A percentile compares a stretch with the other conserved stretches of the same genome.
Conservation (phyloP, 208 protist genomes). For the Plasmodiophora brassicae region DNA sequence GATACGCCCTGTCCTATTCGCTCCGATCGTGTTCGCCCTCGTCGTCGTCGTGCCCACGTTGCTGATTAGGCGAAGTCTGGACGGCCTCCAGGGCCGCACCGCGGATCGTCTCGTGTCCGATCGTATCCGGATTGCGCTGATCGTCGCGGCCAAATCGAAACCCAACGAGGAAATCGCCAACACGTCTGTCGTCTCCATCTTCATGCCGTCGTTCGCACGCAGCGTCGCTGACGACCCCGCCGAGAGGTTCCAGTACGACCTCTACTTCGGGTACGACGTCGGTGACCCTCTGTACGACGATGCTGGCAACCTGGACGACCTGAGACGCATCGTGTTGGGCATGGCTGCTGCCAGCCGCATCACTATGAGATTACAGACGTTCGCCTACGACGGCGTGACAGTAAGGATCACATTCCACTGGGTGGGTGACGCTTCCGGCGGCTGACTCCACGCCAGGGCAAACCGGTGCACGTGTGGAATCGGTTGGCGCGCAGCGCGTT, state of each 20-base stretch:
- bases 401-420: background rate
- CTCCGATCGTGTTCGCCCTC: no score
- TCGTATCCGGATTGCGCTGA: background rate
- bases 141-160: background rate
- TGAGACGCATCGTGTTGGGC: background rate
- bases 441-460: background rate
- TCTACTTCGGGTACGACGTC: constrained; percentile 2
- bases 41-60: no score
- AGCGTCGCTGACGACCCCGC: background rate
- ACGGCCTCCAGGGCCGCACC: no score
- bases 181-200: background rate
- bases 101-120: no score
- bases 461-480: constrained; percentile 10
- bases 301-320: background rate
- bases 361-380: background rate
- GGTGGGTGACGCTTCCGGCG: background rate
- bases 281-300: background rate
- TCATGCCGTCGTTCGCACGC: background rate
- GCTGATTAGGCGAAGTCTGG: no score
- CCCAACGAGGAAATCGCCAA: background rate
- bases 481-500: background rate
- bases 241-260: background rate
- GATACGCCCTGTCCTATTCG: no score
- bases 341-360: background rate
- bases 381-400: background rate